These are phyloP conservation scores for Cryphonectria naterciae DNA, from an alignment of 2,329 filamentous ascomycete species.

Conservation along the genomic window DNA sequence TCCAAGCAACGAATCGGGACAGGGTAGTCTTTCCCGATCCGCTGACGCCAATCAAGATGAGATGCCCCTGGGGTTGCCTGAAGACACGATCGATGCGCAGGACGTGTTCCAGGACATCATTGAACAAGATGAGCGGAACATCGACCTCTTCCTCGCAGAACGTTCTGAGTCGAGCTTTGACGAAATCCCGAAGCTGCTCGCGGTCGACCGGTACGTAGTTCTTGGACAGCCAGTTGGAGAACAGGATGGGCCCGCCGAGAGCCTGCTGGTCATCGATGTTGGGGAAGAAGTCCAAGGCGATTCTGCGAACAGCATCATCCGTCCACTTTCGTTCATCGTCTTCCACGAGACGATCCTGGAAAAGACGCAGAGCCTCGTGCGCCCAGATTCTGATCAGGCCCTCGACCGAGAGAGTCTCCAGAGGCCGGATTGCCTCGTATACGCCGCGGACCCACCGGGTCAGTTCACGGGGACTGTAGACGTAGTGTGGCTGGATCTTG, in stretches of 20 bases:
- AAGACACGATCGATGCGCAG: slow-evolving; percentile 98
- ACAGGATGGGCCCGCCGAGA: slow-evolving; percentile 89
- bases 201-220: slow-evolving; percentile 97
- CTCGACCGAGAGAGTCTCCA: slow-evolving; percentile 86
- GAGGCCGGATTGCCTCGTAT: slow-evolving; percentile 92
- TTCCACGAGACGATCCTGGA: slow-evolving; percentile 93
- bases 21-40: slow-evolving; percentile 98
- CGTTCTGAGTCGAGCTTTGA: slow-evolving; percentile 93
- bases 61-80: slow-evolving; percentile 94
- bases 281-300: slow-evolving; percentile 90
- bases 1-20: slow-evolving; percentile 98
- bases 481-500: slow-evolving; percentile 96
- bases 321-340: slow-evolving; percentile 97
- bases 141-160: slow-evolving; percentile 99
- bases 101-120: slow-evolving; percentile 97
- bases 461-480: slow-evolving; percentile 98
- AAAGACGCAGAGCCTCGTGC: slow-evolving; percentile 92
- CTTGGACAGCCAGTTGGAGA: slow-evolving; percentile 99
- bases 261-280: slow-evolving; percentile 91
- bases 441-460: slow-evolving; percentile 97
- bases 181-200: slow-evolving; percentile 93
- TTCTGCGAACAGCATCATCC: slow-evolving; percentile 80
- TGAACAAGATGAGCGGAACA: slow-evolving; percentile 97
- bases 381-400: slow-evolving; percentile 97
- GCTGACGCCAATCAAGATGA: slow-evolving; percentile 98